phyloP scores from a whole-genome alignment of 495 filamentous ascomycete genomes.

The Aspergillus affinis region DNA sequence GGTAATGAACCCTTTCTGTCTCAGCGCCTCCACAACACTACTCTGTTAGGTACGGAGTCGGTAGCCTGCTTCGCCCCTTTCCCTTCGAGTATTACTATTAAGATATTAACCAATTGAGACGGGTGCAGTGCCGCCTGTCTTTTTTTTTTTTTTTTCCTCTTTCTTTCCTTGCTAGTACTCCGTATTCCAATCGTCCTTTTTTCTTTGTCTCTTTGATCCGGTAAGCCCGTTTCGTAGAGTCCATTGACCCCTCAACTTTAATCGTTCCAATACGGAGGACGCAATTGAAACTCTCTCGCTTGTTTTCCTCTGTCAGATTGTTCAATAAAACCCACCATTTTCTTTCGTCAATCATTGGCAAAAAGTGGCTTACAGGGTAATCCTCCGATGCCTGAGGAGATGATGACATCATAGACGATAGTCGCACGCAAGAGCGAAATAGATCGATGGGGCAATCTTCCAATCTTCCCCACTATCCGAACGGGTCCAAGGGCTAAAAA shows the following conservation, averaged over 20 bases:
- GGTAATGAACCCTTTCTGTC: constrained; percentile 1
- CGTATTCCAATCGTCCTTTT: too few relatives aligned
- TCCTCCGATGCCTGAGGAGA: background rate
- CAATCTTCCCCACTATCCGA: constrained; percentile 7
- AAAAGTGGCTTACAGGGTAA: background rate
- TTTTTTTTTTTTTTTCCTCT: background rate
- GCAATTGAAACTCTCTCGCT: too few relatives aligned
- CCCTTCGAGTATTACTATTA: background rate
- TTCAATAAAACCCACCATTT: too few relatives aligned
- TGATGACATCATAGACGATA: constrained; percentile 1
- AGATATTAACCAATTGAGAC: too few relatives aligned
- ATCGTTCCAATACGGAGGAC: background rate
- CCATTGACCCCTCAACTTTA: background rate
- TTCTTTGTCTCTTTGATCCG: background rate
- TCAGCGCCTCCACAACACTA: background rate
- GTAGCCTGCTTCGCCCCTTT: background rate
- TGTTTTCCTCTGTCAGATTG: too few relatives aligned
- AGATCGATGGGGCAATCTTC: background rate
- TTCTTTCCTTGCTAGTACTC: background rate
- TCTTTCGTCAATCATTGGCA: too few relatives aligned
- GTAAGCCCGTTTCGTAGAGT: background rate
- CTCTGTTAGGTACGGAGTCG: too few relatives aligned
- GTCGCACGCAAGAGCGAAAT: background rate
- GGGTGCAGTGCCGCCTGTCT: background rate
- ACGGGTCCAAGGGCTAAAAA: constrained; percentile 12